A percentile compares a stretch with the other conserved stretches of the same genome.
These are phyloP conservation scores for Fusarium piperis DNA, from an alignment of 2,329 filamentous ascomycete species.

Conservation along the genomic window DNA sequence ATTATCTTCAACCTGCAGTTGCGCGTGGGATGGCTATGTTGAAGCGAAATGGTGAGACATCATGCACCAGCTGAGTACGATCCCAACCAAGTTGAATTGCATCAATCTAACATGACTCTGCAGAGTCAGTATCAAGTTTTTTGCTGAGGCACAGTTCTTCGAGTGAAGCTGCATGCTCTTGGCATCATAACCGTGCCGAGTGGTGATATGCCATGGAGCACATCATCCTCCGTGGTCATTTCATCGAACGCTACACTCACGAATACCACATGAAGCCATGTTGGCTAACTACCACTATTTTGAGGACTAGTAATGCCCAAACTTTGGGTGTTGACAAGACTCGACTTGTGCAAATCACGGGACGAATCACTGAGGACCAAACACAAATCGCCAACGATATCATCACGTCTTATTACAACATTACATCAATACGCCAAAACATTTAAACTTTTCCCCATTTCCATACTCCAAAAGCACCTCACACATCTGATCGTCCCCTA, in stretches of 20 bases:
- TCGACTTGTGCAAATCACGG: background rate
- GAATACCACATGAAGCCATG: background rate
- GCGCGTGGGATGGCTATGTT: background rate
- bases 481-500: constrained; percentile 35
- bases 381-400: constrained; percentile 31
- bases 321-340: background rate
- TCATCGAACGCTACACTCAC: background rate
- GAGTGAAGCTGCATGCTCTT: background rate
- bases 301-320: background rate
- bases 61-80: background rate
- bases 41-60: background rate
- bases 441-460: constrained; percentile 10
- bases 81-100: background rate
- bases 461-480: constrained; percentile 16
- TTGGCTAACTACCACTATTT: background rate
- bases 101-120: background rate
- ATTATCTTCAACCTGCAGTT: background rate
- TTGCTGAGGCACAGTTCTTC: too few relatives aligned
- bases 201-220: too few relatives aligned
- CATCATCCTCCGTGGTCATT: too few relatives aligned
- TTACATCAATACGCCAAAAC: constrained; percentile 29
- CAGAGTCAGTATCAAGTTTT: too few relatives aligned
- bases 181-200: background rate
- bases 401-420: constrained; percentile 38
- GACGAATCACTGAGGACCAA: background rate